Evolutionary conservation across 2,329 filamentous ascomycete genomes (phyloP), one percentile per base, ranked within the genome.

Genomic region (Arthrobotrys megalospora): DNA sequence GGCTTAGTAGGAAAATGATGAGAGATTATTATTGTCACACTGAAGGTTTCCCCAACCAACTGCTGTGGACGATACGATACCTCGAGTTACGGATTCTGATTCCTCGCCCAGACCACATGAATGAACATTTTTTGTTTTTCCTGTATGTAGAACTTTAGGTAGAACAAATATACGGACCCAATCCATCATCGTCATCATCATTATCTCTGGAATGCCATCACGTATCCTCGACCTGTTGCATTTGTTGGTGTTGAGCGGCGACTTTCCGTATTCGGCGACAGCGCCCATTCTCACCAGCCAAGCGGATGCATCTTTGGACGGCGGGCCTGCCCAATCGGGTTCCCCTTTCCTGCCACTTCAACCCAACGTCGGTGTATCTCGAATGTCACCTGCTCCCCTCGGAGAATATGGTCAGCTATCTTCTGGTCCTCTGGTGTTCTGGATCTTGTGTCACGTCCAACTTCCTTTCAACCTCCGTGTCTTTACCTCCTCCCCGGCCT

Each of bases 281-380:
- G n/a, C 19, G 66, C n/a, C n/a, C 24, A 50, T 50, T 50, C 66
- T 47, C 58, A 62, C 38, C 43, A 28, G 52, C 53, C 58, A 62
- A 62, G 50, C 16, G 32, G 67, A 60, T 32, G 38, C 45, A 52
- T 36, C 45, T 47, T 47, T 64, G 60, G 60, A 48, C 53, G 16
- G 6, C 19, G 36, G n/a, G 45, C 43, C 67, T 71, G 55, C 69
- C 60, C 69, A 55, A 73, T 73, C 36, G 60, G 50, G 48, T 47
- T 43, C 69, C 60, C 69, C 48, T 73, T 72, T 65, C 60, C 66
- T 66, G 45, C 63, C 63, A 64, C 60, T 64, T 64, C 43, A 47
- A 64, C 60, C 60, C 60, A 48, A 64, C 60, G 38, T 47, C 60
- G 38, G 43, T 19, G 19, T 28, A 43, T 64, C 41, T 64, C 60